A percentile compares a stretch with the other conserved stretches of the same genome.
These are phyloP conservation scores for Ziziphus jujuba DNA, from an alignment of 306 rosid genomes.

Conservation along the genomic window DNA sequence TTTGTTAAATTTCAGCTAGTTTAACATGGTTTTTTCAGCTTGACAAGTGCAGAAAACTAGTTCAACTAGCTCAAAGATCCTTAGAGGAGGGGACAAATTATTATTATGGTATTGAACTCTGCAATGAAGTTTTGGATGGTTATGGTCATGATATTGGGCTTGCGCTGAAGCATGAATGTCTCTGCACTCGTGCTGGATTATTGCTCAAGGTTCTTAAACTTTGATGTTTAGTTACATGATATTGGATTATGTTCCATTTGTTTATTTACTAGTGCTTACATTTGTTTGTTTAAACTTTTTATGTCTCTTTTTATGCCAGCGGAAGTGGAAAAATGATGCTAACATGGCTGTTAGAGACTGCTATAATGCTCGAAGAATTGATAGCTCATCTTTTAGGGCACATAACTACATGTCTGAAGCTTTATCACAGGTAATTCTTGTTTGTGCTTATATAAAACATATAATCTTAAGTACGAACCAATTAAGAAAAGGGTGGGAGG, in stretches of 20 bases:
- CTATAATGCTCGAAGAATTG: conserved; percentile 65
- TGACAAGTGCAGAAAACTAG: conserved; percentile 72
- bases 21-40: conserved; percentile 56
- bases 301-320: conserved; percentile 41
- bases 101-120: conserved; percentile 81
- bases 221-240: conserved; percentile 27
- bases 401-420: conserved; percentile 80
- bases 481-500: too few relatives aligned
- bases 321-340: conserved; percentile 97
- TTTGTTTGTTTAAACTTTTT: neutral
- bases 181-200: conserved; percentile 78
- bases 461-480: too few relatives aligned
- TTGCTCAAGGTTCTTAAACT: conserved; percentile 66
- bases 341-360: conserved; percentile 91
- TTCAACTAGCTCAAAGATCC: conserved; percentile 59
- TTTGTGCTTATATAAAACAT: too few relatives aligned
- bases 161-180: conserved; percentile 53
- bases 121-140: conserved; percentile 84
- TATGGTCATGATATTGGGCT: conserved; percentile 47
- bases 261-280: conserved; percentile 9
- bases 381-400: conserved; percentile 60
- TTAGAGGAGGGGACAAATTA: conserved; percentile 46
- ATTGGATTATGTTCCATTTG: conserved; percentile 11
- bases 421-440: conserved; percentile 69
- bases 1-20: conserved; percentile 17